phyloP scores from a whole-genome alignment of 352 stramenopile genomes.

The Aphanomyces stellatus region DNA sequence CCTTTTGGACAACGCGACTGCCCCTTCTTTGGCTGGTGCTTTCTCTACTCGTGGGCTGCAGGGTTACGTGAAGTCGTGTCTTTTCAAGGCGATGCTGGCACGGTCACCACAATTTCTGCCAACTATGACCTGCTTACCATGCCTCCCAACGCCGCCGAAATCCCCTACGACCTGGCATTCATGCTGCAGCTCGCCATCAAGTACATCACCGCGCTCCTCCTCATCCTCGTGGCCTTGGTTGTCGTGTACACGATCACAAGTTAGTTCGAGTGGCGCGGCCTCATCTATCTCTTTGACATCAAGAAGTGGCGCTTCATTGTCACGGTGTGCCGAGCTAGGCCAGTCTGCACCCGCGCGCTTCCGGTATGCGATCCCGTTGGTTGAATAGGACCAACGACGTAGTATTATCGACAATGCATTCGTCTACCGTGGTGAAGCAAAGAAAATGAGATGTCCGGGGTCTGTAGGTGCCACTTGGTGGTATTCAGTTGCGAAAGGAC shows the following conservation, averaged over 20 bases:
- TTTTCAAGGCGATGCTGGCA: conserved; percentile 8
- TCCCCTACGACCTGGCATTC: not conserved
- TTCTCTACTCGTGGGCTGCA: conserved; percentile 1
- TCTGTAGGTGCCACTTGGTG: too few species aligned
- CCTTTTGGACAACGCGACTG: not conserved
- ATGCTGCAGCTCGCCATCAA: not conserved
- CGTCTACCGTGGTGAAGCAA: too few species aligned
- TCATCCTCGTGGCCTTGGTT: not conserved
- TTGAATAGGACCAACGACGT: too few species aligned
- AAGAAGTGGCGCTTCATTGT: conserved; percentile 10
- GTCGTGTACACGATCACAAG: not conserved
- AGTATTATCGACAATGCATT: too few species aligned
- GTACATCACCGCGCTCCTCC: not conserved
- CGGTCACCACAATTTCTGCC: not conserved
- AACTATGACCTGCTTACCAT: not conserved
- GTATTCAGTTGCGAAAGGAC: too few species aligned
- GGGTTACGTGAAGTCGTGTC: conserved; percentile 3
- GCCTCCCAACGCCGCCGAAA: not conserved
- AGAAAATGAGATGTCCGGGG: too few species aligned
- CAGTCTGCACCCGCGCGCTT: too few species aligned
- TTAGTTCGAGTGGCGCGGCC: not conserved
- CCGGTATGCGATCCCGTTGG: too few species aligned
- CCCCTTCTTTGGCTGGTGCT: conserved; percentile 6
- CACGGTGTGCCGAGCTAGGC: too few species aligned
- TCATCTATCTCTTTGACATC: conserved; percentile 11